Evolutionary conservation across 768 basidiomycete species (phyloP), one percentile per base, ranked within the genome.

Genomic region (Pleurotus djamor): DNA sequence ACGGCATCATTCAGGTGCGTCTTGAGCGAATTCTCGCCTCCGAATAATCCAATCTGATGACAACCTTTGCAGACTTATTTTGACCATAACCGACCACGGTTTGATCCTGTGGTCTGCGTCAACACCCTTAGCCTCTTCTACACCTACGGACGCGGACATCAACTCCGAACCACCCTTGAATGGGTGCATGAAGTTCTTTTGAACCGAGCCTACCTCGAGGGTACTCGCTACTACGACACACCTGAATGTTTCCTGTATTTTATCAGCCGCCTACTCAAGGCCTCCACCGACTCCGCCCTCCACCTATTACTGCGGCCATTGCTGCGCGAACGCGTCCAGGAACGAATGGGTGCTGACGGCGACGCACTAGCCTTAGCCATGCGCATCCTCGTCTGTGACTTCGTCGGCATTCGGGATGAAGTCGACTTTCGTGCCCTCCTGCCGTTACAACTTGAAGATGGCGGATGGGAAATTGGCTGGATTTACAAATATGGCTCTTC

Each of bases 311-410:
- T 83, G 60, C 71, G 69, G 34, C 72, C 77, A 0, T 66, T 83
- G 17, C 68, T 83, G 59, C 72, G 71, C 21, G 78, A 76, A 60
- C 76, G 83, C 6, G 63, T 83, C 8, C 72, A 73, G 55, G 84
- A 86, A 66, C 77, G 80, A 4, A 74, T 81, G 17, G 83, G 83
- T 6, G 73, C 71, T 1, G 68, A 73, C 5, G 82, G 80, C 21
- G 83, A 83, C 63, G 74, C 84, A 1, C 68, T 84, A n/a, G 81
- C 82, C 5, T 77, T 86, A 1, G 79, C 83, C 0, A 83, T 84
- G 81, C 82, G 84, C 0, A 73, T 87, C 49, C 61, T 82, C 16
- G 78, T 77, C 0, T 79, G 79, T 43, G 67, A 72, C 1, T 70
- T 67, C 9, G 70, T 80, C 10, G 81, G 76, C 5, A 52, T 83